Evolutionary conservation across 148 eudicot genomes (phyloP).

Genomic region (Nyssa sinensis): DNA sequence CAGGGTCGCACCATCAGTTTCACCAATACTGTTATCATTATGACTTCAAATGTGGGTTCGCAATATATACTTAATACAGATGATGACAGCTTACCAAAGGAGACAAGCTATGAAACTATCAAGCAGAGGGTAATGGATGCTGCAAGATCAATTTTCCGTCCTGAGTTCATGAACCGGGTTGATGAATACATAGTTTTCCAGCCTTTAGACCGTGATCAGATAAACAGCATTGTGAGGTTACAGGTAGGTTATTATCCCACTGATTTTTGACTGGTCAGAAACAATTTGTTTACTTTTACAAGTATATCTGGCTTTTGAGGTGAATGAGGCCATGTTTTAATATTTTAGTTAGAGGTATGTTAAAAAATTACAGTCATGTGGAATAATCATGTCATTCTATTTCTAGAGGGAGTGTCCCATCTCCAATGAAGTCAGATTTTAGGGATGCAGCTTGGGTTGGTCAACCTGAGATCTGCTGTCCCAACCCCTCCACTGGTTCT

Average conservation of each 20-base stretch:
- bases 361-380: not conserved
- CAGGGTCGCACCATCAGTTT: conserved; percentile 95
- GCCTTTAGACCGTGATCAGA: conserved; percentile 83
- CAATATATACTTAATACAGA: conserved; percentile 79
- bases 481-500: not conserved
- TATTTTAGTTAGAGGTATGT: not conserved
- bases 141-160: conserved; percentile 80
- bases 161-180: conserved; percentile 95
- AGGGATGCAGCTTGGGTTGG: not conserved
- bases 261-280: not conserved
- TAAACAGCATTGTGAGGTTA: conserved; percentile 67
- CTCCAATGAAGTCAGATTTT: not conserved
- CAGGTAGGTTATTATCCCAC: conserved; percentile 48
- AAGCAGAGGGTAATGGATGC: conserved; percentile 91
- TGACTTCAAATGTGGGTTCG: conserved; percentile 98
- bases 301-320: not conserved
- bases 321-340: not conserved
- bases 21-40: conserved; percentile 83
- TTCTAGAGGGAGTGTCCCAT: not conserved
- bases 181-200: conserved; percentile 97
- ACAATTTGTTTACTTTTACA: not conserved
- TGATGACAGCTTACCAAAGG: conserved; percentile 52
- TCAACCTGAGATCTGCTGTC: not conserved
- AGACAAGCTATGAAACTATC: conserved; percentile 66
- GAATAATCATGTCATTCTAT: not conserved